Evolutionary conservation across 768 basidiomycete genomes (phyloP), one percentile per base, ranked within the genome.

Genomic region (Podaxis carcinomalis): DNA sequence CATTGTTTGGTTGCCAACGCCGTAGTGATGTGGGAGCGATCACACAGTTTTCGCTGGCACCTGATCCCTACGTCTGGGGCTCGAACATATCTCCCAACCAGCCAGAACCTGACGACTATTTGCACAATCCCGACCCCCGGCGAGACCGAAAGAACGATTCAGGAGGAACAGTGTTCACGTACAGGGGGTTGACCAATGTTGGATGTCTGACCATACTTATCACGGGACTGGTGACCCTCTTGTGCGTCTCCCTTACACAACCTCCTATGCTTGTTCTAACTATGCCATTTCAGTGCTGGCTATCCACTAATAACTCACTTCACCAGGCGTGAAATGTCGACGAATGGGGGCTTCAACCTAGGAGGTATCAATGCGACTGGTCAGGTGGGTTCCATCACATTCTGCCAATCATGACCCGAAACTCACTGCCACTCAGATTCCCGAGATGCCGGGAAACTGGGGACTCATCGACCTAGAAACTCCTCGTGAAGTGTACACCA

Each of bases 381-480:
- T 39, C 91, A 93, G 77, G 87, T 79, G 52, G 52, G 71, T 65
- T 32, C 11, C 37, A 21, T 23, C 47, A 35, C 21, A 28, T 46
- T 56, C 27, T 35, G 54, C 42, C 44, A 35, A 36, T 56, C 6
- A 52, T 10, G 40, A 57, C 7, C 42, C 19, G 59, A 40, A 25
- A 60, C 19, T 62, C 39, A 59, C 55, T 50, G 35, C 51, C 27
- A 16, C 4, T 19, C 56, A 86, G 86, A 73, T 89, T 54, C 86
- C 88, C 46, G 72, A 65, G 28, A 80, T 89, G 61, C 62, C 74
- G 14, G 88, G 88, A n/a, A 83, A 87, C 65, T 84, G 80, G 69
- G 86, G 85, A 13, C 73, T 93, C 32, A 89, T 95, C 64, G 93
- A 95, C 71, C 66, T 79, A 28, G 84, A 91, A 28, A 96, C 94